These are phyloP conservation scores for Chaetomium sp. DNA, from an alignment of 2,329 filamentous ascomycete species.

Conservation along the genomic window DNA sequence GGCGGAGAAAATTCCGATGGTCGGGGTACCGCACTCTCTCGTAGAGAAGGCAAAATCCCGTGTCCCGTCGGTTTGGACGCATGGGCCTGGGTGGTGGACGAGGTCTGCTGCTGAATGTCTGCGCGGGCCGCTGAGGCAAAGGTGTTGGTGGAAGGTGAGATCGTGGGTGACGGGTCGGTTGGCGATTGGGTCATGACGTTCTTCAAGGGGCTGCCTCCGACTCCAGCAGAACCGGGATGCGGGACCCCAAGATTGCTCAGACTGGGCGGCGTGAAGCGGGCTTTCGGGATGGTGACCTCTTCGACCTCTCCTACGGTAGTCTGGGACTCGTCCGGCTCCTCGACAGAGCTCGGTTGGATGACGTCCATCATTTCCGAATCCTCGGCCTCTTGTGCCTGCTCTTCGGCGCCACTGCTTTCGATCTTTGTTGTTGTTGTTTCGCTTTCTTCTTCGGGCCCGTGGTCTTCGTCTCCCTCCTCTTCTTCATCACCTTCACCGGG, in stretches of 20 bases:
- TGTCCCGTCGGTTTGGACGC: background rate
- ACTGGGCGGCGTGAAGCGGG: constrained; percentile 27
- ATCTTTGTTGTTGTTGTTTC: constrained; percentile 39
- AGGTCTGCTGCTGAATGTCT: constrained; percentile 10
- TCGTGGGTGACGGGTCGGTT: constrained; percentile 29
- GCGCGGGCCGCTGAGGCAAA: constrained; percentile 7
- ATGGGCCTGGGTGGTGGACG: constrained; percentile 1
- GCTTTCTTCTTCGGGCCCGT: constrained; percentile 36
- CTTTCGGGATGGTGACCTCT: constrained; percentile 18
- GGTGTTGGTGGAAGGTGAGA: constrained; percentile 7
- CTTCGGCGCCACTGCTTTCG: constrained; percentile 21
- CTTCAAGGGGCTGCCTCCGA: constrained; percentile 48
- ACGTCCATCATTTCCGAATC: constrained; percentile 21
- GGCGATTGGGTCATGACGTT: constrained; percentile 45
- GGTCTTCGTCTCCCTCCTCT: constrained; percentile 35
- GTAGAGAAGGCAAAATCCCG: background rate
- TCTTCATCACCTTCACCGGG: constrained; percentile 43
- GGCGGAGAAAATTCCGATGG: background rate
- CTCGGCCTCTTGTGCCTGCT: constrained; percentile 24
- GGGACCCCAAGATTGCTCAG: constrained; percentile 26
- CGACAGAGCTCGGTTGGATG: constrained; percentile 21
- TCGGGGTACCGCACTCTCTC: background rate
- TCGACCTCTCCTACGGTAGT: constrained; percentile 16
- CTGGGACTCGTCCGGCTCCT: constrained; percentile 17
- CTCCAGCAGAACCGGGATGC: constrained; percentile 21